Conservation (phyloP, 805 yeast species). For the Wickerhamomyces bisporus region DNA sequence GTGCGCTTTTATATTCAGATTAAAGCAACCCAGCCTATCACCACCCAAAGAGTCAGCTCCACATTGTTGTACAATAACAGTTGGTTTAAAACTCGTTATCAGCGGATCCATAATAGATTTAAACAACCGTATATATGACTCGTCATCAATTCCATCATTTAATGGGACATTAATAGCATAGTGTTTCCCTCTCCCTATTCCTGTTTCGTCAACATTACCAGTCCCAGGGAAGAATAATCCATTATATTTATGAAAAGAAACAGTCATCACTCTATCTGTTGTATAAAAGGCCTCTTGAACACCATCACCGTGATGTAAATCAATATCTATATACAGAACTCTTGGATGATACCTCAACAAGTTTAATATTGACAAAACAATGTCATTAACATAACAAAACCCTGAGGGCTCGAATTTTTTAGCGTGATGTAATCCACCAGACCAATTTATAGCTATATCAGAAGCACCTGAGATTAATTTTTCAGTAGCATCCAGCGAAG, state of each 20-base stretch:
- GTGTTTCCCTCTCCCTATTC: constrained; percentile 84
- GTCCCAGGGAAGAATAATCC: constrained; percentile 98
- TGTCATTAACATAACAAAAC: constrained; percentile 92
- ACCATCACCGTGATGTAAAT: constrained; percentile 96
- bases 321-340: constrained; percentile 90
- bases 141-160: constrained; percentile 94
- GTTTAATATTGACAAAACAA: constrained; percentile 82
- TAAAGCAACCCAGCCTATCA: constrained; percentile 92
- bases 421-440: constrained; percentile 96
- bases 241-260: constrained; percentile 86
- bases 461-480: constrained; percentile 80
- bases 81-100: constrained; percentile 86
- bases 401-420: constrained; percentile 93
- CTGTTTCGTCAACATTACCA: constrained; percentile 85
- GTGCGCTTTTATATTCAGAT: constrained; percentile 85
- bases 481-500: constrained; percentile 88
- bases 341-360: constrained; percentile 85
- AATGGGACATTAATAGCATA: constrained; percentile 89
- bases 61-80: constrained; percentile 91
- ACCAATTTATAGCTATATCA: constrained; percentile 94
- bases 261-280: constrained; percentile 94
- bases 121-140: constrained; percentile 66
- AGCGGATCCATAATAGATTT: constrained; percentile 89
- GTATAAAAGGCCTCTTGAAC: constrained; percentile 96
- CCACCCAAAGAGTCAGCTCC: constrained; percentile 96